Conservation (phyloP, 2,329 filamentous ascomycete genomes). For the Botrytis squamosa region DNA sequence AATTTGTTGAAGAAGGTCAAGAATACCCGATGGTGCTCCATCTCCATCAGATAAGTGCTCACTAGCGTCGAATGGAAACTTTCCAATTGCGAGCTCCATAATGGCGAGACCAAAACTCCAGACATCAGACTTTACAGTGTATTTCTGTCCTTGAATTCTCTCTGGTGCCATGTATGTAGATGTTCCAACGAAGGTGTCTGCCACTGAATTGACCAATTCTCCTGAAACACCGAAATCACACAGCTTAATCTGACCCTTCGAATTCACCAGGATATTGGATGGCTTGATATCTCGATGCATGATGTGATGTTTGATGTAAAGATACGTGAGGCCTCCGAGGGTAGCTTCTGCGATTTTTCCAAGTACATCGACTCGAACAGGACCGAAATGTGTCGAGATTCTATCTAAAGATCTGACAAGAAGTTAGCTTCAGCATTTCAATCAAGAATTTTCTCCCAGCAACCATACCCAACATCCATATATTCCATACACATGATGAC, state of each 20-base stretch:
- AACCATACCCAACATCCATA: conserved; percentile 91
- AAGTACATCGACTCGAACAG: conserved; percentile 90
- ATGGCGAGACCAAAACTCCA: conserved; percentile 93
- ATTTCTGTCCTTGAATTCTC: conserved; percentile 93
- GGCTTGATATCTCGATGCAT: conserved; percentile 99
- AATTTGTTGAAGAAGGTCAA: conserved; percentile 95
- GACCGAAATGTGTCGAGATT: conserved; percentile 92
- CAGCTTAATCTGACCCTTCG: conserved; percentile 88
- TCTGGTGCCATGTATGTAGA: conserved; percentile 99
- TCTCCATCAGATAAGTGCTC: conserved; percentile 70
- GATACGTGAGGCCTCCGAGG: conserved; percentile 87
- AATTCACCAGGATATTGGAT: conserved; percentile 96
- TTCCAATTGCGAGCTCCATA: conserved; percentile 96
- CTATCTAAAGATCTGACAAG: conserved; percentile 76
- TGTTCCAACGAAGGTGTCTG: conserved; percentile 96
- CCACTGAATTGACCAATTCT: conserved; percentile 95
- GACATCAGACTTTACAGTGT: conserved; percentile 97
- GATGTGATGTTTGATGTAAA: conserved; percentile 93
- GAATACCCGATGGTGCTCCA: conserved; percentile 85
- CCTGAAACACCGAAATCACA: conserved; percentile 99
- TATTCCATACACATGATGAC: conserved; percentile 99
- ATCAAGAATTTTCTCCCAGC: background rate
- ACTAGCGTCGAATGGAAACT: conserved; percentile 86
- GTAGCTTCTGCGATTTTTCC: conserved; percentile 98
- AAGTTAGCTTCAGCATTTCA: conserved; percentile 34